Evolutionary conservation across 83 land plant species (phyloP).

Genomic region (Thuja plicata): DNA sequence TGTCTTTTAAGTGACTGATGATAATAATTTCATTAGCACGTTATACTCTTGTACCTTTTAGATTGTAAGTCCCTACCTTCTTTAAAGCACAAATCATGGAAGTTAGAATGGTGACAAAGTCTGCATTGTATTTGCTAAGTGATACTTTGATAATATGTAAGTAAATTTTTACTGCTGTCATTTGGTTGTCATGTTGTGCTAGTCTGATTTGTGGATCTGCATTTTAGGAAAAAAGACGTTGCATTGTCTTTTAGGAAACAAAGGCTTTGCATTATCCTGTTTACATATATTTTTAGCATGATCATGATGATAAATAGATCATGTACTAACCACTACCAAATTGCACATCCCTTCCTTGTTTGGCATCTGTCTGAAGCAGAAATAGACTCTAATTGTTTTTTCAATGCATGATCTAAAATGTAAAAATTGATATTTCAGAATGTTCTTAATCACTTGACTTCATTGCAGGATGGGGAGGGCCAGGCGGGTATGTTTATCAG

Average conservation of each 20-base stretch:
- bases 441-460: not conserved
- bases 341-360: not conserved
- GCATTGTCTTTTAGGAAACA: not conserved
- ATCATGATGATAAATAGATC: not conserved
- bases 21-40: not conserved
- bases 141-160: not conserved
- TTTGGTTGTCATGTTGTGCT: not conserved
- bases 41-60: not conserved
- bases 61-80: not conserved
- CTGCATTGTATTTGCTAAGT: not conserved
- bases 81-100: not conserved
- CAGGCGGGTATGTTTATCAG: slow-evolving; percentile 96
- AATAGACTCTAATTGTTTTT: not conserved
- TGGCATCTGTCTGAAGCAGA: not conserved
- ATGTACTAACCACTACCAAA: not conserved
- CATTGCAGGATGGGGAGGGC: slow-evolving; percentile 91
- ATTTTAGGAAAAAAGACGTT: not conserved
- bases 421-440: not conserved
- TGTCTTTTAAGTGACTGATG: not conserved
- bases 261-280: not conserved
- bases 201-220: not conserved
- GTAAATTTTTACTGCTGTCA: not conserved
- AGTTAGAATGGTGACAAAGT: not conserved
- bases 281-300: not conserved
- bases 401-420: not conserved